Conservation (phyloP, 2,329 filamentous ascomycete species). For the Colletotrichum brevisporum region DNA sequence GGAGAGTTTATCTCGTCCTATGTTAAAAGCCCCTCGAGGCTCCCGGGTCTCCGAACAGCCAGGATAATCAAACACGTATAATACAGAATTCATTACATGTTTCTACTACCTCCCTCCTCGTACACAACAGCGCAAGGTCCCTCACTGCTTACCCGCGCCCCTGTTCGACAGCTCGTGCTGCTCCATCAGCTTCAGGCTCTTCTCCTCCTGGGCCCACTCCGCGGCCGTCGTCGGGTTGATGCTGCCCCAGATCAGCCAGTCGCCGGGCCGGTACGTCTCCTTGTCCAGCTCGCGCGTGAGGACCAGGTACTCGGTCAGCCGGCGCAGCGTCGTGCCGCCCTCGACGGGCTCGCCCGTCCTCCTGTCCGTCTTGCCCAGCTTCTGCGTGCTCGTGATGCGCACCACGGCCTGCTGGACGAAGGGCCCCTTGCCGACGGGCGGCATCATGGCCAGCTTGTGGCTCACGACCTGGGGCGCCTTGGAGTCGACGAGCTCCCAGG, state of each 20-base stretch:
- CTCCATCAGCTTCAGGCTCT: constrained; percentile 51
- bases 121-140: constrained; percentile 24
- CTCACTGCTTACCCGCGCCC: background rate
- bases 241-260: constrained; percentile 78
- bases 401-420: constrained; percentile 73
- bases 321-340: constrained; percentile 64
- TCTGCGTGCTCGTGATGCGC: constrained; percentile 70
- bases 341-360: constrained; percentile 50
- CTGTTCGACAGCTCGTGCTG: constrained; percentile 22
- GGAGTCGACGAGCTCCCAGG: constrained; percentile 71
- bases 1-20: constrained; percentile 25
- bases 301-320: constrained; percentile 76
- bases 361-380: constrained; percentile 58
- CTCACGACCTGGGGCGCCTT: constrained; percentile 66
- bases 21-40: constrained; percentile 14
- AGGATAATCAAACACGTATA: constrained; percentile 36
- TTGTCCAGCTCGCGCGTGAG: constrained; percentile 64
- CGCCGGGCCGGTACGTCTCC: constrained; percentile 60
- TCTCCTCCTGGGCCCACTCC: constrained; percentile 52
- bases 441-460: constrained; percentile 64
- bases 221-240: constrained; percentile 67
- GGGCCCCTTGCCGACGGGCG: constrained; percentile 53
- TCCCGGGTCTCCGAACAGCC: constrained; percentile 21
- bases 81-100: constrained; percentile 42
- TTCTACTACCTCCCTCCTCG: constrained; percentile 32